Evolutionary conservation across 768 basidiomycete genomes (phyloP).

Genomic region (Xerocomellus intermedius): DNA sequence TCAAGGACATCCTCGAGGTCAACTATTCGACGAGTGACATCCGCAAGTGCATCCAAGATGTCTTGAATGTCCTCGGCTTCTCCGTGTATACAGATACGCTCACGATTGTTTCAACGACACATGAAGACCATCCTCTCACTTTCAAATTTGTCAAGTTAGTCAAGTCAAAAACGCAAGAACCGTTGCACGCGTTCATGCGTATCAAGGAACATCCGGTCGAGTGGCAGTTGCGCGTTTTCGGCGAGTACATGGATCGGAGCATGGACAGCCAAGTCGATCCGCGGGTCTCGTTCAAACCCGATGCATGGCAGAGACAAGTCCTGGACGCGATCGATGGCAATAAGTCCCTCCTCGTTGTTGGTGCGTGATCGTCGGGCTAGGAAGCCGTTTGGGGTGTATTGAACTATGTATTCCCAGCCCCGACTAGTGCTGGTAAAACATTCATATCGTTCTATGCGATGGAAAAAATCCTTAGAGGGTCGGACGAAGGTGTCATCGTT

Average conservation of each 20-base stretch:
- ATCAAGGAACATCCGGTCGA: slow-evolving; percentile 54
- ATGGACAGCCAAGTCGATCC: slow-evolving; percentile 61
- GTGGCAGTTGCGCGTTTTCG: slow-evolving; percentile 71
- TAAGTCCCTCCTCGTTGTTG: slow-evolving; percentile 63
- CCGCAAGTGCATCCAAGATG: slow-evolving; percentile 36
- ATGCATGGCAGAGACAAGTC: slow-evolving; percentile 69
- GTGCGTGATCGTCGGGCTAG: slow-evolving; percentile 31
- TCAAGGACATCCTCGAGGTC: slow-evolving; percentile 44
- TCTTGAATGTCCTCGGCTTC: slow-evolving; percentile 51
- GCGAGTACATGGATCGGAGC: slow-evolving; percentile 69
- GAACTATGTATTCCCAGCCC: slow-evolving; percentile 39
- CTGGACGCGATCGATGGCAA: slow-evolving; percentile 60
- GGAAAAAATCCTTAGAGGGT: slow-evolving; percentile 61
- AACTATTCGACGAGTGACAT: slow-evolving; percentile 31
- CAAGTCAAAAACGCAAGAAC: slow-evolving; percentile 40
- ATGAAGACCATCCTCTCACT: slow-evolving; percentile 32
- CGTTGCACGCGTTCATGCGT: slow-evolving; percentile 50
- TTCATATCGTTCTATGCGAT: slow-evolving; percentile 79
- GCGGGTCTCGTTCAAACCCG: slow-evolving; percentile 63
- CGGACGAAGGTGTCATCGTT: slow-evolving; percentile 65
- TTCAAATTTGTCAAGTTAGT: slow-evolving; percentile 61
- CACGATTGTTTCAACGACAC: slow-evolving; percentile 1
- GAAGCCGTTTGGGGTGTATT: not conserved
- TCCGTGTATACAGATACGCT: slow-evolving; percentile 34
- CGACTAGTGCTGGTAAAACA: slow-evolving; percentile 73